Evolutionary conservation across 2,329 filamentous ascomycete genomes (phyloP).

Genomic region (Sarocladium strictum): DNA sequence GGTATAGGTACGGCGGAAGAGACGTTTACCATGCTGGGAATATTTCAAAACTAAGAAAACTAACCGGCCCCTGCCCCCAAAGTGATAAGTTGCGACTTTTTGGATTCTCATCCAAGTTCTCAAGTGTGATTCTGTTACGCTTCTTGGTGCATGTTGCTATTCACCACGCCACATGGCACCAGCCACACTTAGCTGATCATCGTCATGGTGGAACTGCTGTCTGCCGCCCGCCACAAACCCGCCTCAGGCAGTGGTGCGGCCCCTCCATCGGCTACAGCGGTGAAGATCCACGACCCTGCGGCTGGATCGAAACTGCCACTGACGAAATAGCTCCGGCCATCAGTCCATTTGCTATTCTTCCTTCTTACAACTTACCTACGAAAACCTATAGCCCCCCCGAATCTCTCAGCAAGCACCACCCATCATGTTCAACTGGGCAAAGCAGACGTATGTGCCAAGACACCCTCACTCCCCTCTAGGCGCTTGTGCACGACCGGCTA

Average conservation of each 20-base stretch:
- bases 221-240: background rate
- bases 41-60: too few species aligned
- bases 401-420: background rate
- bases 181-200: background rate
- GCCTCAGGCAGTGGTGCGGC: background rate
- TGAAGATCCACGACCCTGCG: constrained; percentile 5
- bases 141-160: too few species aligned
- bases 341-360: background rate
- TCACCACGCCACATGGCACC: background rate
- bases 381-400: background rate
- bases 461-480: background rate
- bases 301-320: background rate
- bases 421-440: constrained; percentile 89
- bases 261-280: constrained; percentile 8
- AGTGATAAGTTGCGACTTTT: too few species aligned
- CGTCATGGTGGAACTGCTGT: background rate
- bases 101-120: too few species aligned
- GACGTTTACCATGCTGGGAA: background rate
- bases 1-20: background rate
- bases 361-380: background rate
- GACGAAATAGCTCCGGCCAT: constrained; percentile 8
- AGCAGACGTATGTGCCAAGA: constrained; percentile 65
- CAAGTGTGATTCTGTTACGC: too few species aligned
- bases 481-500: constrained; percentile 10
- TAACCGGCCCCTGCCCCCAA: too few species aligned